These are phyloP conservation scores for Coemansia pectinata DNA, from an alignment of 192 early-diverging fungal genomes.

Conservation along the genomic window DNA sequence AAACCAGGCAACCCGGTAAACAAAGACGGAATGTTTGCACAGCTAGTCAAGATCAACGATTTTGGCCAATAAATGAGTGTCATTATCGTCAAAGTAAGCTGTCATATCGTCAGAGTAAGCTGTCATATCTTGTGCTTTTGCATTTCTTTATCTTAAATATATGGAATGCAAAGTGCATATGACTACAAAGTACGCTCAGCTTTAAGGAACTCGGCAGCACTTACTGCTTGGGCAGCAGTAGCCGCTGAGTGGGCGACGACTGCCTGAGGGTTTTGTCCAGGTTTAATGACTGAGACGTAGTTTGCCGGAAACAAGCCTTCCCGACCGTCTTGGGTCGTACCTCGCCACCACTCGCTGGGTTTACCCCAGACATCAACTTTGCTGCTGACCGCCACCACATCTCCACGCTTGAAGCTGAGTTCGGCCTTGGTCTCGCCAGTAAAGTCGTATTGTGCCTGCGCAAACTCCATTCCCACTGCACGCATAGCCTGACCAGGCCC, in stretches of 20 bases:
- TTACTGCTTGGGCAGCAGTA: constrained; percentile 29
- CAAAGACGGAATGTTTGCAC: constrained; percentile 18
- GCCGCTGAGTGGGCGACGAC: constrained; percentile 38
- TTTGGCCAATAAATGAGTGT: neutral
- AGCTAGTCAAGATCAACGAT: constrained; percentile 2
- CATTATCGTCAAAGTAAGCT: neutral
- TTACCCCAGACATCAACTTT: constrained; percentile 78
- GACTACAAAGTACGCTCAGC: constrained; percentile 15
- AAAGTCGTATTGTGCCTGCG: constrained; percentile 88
- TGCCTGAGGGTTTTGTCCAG: constrained; percentile 64
- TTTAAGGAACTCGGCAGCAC: constrained; percentile 30
- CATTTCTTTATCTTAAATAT: neutral
- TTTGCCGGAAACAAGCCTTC: constrained; percentile 91
- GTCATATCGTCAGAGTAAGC: neutral
- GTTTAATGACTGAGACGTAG: constrained; percentile 81
- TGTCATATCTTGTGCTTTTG: neutral
- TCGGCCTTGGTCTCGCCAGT: constrained; percentile 71
- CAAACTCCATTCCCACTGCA: constrained; percentile 75
- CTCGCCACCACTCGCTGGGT: constrained; percentile 90
- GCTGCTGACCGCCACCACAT: constrained; percentile 84
- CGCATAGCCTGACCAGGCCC: constrained; percentile 37
- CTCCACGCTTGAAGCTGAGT: constrained; percentile 80
- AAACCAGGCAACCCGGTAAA: too few relatives aligned
- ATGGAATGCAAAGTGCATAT: neutral
- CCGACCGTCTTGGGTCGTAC: constrained; percentile 74